Evolutionary conservation across 1,284 basidiomycete genomes (phyloP), one percentile per base, ranked within the genome.

Genomic region (Ustilago trichophora): DNA sequence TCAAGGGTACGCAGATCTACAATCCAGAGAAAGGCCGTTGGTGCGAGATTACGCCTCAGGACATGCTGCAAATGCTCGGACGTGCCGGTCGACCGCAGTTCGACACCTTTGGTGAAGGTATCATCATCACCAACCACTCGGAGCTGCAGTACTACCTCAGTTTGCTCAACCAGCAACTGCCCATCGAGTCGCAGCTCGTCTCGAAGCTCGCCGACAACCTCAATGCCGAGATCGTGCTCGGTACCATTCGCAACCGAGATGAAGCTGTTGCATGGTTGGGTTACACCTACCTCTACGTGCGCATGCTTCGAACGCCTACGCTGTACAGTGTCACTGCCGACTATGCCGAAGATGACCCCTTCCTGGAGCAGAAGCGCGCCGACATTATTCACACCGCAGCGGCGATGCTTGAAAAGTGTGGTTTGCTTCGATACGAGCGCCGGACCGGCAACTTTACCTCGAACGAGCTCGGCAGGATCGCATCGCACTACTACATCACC

Each of bases 1-100:
- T 98, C 86, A 99, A 98, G 82, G 96, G 96, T 29, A 98, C 96
- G 0, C 95, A 98, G 83, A 94, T 98, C 66, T 98, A 98, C 85
- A 97, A 97, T 82, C 96, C 96, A 0, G 94, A 96, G 83, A 97
- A 98, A 84, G 96, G 96, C 19, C 89, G 91, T 8, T 98, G 95
- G 96, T 89, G 91, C 8, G 96, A 98, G 82, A 84, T 98, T 11
- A 96, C 93, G 0, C 90, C 91, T 0, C 95, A 98, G 82, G 96
- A 98, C 77, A 93, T 98, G 7, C 85, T 98, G 6, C 96, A 99
- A 83, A 98, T 99, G 96, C 89, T 98, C 6, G 96, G 96, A 47
- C 89, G 95, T 80, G 96, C 96, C 7, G 96, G 96, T 82, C 89
- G 96, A 53, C 96, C 96, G 10, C 94, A 98, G 81, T 98, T 91